phyloP scores from a whole-genome alignment of 2,329 filamentous ascomycete species.

The Penicillium occitanis region DNA sequence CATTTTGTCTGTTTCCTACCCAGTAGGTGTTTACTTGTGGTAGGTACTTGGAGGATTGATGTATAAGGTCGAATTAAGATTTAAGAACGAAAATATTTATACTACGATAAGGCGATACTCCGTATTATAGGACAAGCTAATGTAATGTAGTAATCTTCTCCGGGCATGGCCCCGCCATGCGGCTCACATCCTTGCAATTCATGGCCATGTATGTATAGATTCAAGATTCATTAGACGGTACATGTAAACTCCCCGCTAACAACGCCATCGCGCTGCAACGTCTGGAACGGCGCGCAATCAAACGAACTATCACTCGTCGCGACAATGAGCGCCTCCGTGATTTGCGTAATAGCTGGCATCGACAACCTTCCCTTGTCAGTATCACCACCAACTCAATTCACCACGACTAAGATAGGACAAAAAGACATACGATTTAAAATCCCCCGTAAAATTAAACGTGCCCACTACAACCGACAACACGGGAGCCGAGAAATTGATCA shows the following conservation, averaged over 20 bases:
- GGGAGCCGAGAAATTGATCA: background rate
- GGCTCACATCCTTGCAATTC: background rate
- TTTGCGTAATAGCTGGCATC: background rate
- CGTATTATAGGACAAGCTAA: background rate
- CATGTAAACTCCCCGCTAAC: slow-evolving; percentile 35
- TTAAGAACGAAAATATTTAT: background rate
- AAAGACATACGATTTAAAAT: background rate
- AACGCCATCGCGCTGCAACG: slow-evolving; percentile 63
- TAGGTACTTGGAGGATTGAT: background rate
- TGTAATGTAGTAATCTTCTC: background rate
- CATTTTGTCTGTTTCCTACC: background rate
- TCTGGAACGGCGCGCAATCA: slow-evolving; percentile 53
- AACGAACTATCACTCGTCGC: background rate
- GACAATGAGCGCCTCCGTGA: slow-evolving; percentile 1
- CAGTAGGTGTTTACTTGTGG: background rate
- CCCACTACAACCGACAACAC: background rate
- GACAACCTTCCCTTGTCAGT: background rate
- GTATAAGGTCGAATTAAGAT: background rate
- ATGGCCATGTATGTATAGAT: background rate
- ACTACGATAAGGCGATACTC: too few relatives aligned
- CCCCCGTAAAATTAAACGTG: slow-evolving; percentile 1
- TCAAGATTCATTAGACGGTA: background rate
- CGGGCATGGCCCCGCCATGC: background rate
- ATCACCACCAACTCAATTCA: background rate
- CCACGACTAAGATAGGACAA: too few relatives aligned